Evolutionary conservation across 2,329 filamentous ascomycete genomes (phyloP).

Genomic region (Penicillium concentricum): DNA sequence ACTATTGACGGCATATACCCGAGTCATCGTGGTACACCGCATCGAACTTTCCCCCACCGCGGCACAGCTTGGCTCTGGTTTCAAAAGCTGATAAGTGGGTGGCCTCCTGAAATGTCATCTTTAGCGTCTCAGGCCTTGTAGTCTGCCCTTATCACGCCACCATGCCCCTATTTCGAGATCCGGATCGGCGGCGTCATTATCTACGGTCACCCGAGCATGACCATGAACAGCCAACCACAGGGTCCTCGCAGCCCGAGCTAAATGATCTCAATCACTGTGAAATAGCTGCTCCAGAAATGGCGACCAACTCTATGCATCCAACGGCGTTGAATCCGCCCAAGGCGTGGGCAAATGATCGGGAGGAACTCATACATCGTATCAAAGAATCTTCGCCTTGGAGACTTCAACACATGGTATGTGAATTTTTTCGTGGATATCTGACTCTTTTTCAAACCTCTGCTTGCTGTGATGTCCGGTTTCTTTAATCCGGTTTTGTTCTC

Average conservation of each 20-base stretch:
- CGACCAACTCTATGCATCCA: conserved; percentile 11
- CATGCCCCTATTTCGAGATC: conserved; percentile 38
- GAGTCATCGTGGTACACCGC: conserved; percentile 22
- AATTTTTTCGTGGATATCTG: neutral
- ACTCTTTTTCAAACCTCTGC: neutral
- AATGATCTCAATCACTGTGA: conserved; percentile 11
- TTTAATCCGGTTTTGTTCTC: neutral
- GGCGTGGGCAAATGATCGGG: conserved; percentile 55
- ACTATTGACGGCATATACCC: conserved; percentile 13
- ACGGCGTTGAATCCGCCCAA: conserved; percentile 18
- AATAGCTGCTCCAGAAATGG: conserved; percentile 12
- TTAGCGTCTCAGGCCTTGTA: conserved; percentile 15
- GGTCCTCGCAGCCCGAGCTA: conserved; percentile 15
- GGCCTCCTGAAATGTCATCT: conserved; percentile 28
- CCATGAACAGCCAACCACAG: conserved; percentile 11
- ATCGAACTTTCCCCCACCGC: conserved; percentile 20
- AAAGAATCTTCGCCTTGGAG: conserved; percentile 81
- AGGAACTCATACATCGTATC: conserved; percentile 77
- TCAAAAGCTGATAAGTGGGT: conserved; percentile 12
- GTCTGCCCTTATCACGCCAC: conserved; percentile 20
- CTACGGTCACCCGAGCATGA: conserved; percentile 26
- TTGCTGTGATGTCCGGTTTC: neutral
- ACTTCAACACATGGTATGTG: conserved; percentile 59
- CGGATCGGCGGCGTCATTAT: conserved; percentile 32
- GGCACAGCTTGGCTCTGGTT: conserved; percentile 13